These are phyloP conservation scores for Suhomyces prunicola DNA, from an alignment of 805 yeast genomes.

Conservation along the genomic window DNA sequence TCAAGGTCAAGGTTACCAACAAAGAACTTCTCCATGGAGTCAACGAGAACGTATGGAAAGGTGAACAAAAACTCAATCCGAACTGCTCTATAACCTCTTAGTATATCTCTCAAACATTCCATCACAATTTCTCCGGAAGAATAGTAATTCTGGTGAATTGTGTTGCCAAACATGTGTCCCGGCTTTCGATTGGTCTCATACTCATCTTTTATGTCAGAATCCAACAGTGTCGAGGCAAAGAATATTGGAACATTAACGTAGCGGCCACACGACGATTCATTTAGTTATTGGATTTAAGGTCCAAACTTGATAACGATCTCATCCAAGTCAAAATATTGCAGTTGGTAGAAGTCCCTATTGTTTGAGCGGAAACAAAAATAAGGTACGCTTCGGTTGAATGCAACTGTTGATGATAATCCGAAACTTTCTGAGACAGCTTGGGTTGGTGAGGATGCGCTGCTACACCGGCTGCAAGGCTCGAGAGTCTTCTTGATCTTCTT, in stretches of 20 bases:
- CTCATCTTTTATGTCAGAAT: not conserved
- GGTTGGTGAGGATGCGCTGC: not conserved
- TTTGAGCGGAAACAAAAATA: not conserved
- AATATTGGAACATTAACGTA: constrained; percentile 5
- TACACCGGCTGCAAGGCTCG: not conserved
- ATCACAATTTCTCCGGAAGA: constrained; percentile 9
- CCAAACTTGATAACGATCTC: constrained; percentile 7
- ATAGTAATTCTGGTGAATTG: constrained; percentile 7
- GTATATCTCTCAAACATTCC: constrained; percentile 7
- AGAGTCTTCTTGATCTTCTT: not conserved
- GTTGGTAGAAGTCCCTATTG: constrained; percentile 4
- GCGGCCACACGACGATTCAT: constrained; percentile 2
- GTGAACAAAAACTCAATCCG: constrained; percentile 5
- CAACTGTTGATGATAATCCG: not conserved
- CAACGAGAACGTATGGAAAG: constrained; percentile 1
- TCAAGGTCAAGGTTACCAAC: constrained; percentile 1
- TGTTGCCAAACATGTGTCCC: constrained; percentile 8
- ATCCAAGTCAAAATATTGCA: constrained; percentile 3
- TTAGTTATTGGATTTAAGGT: constrained; percentile 8
- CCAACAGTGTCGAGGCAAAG: constrained; percentile 3
- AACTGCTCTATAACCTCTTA: constrained; percentile 4
- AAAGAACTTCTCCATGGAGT: constrained; percentile 5
- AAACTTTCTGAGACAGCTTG: not conserved
- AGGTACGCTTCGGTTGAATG: constrained; percentile 1
- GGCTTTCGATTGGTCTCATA: not conserved